These are phyloP conservation scores for Saccharomyces paradoxus DNA, from an alignment of 805 yeast species.

Conservation along the genomic window DNA sequence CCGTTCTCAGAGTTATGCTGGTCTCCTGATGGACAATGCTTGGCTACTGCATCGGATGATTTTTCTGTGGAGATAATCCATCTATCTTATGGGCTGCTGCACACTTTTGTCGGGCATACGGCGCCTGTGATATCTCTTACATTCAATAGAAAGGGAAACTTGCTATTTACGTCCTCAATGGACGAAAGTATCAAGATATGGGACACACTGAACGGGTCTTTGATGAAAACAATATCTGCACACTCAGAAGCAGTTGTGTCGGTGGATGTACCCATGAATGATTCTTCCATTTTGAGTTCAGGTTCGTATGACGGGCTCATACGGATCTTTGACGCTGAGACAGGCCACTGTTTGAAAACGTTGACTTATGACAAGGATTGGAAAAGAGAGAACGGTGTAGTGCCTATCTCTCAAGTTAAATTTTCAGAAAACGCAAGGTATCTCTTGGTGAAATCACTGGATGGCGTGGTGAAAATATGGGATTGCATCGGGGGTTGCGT, in stretches of 20 bases:
- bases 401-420: conserved; percentile 65
- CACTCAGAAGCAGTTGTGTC: conserved; percentile 86
- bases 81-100: conserved; percentile 36
- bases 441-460: conserved; percentile 69
- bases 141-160: conserved; percentile 67
- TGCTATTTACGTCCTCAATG: conserved; percentile 73
- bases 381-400: conserved; percentile 44
- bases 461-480: conserved; percentile 76
- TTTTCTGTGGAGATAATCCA: conserved; percentile 70
- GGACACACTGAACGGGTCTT: conserved; percentile 63
- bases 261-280: conserved; percentile 66
- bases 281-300: conserved; percentile 67
- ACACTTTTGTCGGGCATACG: conserved; percentile 64
- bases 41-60: conserved; percentile 87
- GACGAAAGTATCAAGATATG: conserved; percentile 89
- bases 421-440: conserved; percentile 77
- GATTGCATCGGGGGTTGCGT: conserved; percentile 76
- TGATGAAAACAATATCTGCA: conserved; percentile 76
- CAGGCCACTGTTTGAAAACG: conserved; percentile 90
- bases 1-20: conserved; percentile 74
- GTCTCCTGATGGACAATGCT: conserved; percentile 61
- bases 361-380: conserved; percentile 71
- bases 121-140: conserved; percentile 69
- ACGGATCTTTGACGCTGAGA: conserved; percentile 74
- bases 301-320: conserved; percentile 89